Evolutionary conservation across 75 land plant species (phyloP).

Genomic region (Pinus albicaulis): DNA sequence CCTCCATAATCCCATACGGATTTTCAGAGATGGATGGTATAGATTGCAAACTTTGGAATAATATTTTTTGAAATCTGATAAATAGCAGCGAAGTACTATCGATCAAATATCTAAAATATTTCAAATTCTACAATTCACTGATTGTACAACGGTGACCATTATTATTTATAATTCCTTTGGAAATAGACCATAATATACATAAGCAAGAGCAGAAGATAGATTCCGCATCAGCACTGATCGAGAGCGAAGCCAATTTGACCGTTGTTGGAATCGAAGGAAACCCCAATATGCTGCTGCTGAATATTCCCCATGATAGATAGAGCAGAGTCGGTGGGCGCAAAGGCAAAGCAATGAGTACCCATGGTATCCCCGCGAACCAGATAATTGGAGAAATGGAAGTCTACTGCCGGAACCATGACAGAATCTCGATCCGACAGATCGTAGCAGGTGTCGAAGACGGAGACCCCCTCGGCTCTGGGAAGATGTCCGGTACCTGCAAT

Average conservation of each 20-base stretch:
- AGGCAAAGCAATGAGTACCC: constrained; percentile 72
- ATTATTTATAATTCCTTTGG: no score
- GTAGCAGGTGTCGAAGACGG: constrained; percentile 79
- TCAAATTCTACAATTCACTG: no score
- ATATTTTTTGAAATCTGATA: no score
- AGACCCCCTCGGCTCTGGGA: constrained; percentile 26
- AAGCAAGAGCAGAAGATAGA: no score
- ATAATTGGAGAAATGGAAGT: constrained; percentile 58
- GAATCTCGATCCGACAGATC: constrained; percentile 29
- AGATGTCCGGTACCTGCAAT: constrained; percentile 27
- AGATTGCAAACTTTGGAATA: no score
- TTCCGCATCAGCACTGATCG: no score
- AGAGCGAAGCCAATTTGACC: constrained; percentile 57
- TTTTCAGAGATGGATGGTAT: no score
- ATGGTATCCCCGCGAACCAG: constrained; percentile 51
- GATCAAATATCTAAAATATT: no score
- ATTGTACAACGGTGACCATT: no score
- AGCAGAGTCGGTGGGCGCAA: constrained; percentile 48
- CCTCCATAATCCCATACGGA: no score
- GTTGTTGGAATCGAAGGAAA: constrained; percentile 60
- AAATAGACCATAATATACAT: no score
- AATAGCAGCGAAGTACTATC: no score
- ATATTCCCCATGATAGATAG: constrained; percentile 83
- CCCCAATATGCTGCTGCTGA: constrained; percentile 81
- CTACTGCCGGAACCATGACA: constrained; percentile 66